Evolutionary conservation across 306 rosid species (phyloP).

Genomic region (Castanea sativa): DNA sequence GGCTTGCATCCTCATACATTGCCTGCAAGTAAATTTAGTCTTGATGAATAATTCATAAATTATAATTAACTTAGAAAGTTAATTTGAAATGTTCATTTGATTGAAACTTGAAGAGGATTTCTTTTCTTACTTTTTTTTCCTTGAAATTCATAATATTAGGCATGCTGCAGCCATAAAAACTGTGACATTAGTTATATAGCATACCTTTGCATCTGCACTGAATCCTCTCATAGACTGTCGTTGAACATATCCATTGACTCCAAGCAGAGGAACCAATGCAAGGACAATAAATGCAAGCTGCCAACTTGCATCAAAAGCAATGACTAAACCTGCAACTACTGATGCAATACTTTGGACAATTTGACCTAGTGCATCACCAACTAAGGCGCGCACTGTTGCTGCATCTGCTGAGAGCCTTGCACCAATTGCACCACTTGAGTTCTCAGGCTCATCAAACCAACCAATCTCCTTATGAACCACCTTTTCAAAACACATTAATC

Average conservation of each 20-base stretch:
- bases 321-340: constrained; percentile 65
- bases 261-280: constrained; percentile 61
- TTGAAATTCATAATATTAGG: neutral
- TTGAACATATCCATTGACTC: constrained; percentile 67
- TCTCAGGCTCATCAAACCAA: constrained; percentile 82
- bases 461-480: constrained; percentile 75
- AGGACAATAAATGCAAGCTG: constrained; percentile 65
- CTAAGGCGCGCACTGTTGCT: constrained; percentile 69
- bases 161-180: neutral
- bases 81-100: too few species aligned
- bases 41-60: neutral
- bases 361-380: constrained; percentile 69
- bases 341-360: constrained; percentile 62
- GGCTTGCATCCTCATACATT: constrained; percentile 94
- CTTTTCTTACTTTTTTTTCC: too few species aligned
- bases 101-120: too few species aligned
- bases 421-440: constrained; percentile 81
- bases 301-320: constrained; percentile 77
- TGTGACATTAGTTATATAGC: neutral
- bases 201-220: constrained; percentile 86
- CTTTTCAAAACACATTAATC: constrained; percentile 66
- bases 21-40: constrained; percentile 40
- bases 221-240: constrained; percentile 79
- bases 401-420: constrained; percentile 91
- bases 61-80: neutral